Evolutionary conservation across 148 eudicot genomes (phyloP).

Genomic region (Camellia japonica): DNA sequence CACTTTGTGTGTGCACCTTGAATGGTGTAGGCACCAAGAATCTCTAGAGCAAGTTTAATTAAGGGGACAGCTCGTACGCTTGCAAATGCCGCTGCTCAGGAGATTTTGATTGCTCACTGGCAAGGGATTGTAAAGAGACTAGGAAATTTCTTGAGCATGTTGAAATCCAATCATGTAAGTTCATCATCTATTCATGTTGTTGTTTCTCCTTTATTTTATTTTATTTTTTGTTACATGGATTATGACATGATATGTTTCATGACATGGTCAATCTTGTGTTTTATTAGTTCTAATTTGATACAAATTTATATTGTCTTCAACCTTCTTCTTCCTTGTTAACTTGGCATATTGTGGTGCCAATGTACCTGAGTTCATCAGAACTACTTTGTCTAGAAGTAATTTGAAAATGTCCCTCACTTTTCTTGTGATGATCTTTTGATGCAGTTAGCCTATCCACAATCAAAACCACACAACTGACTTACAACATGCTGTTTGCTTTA

Average conservation of each 20-base stretch:
- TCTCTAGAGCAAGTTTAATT: constrained; percentile 64
- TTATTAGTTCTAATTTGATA: too few relatives aligned
- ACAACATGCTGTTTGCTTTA: too few relatives aligned
- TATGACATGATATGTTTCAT: background rate
- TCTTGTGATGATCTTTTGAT: background rate
- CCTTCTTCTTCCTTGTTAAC: background rate
- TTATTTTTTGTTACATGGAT: constrained; percentile 2
- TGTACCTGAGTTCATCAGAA: background rate
- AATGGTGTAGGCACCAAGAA: constrained; percentile 75
- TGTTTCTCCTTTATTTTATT: constrained; percentile 11
- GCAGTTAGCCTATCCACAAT: background rate
- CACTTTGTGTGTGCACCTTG: background rate
- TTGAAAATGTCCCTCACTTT: background rate
- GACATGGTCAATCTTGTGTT: constrained; percentile 1
- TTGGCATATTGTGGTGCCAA: background rate
- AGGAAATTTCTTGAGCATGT: constrained; percentile 50
- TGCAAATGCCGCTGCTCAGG: constrained; percentile 67
- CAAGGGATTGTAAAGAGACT: constrained; percentile 81
- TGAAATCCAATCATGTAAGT: constrained; percentile 74
- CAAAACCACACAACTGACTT: background rate
- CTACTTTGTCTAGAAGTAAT: background rate
- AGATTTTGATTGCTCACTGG: constrained; percentile 81
- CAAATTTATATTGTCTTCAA: background rate
- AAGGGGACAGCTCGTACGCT: constrained; percentile 47
- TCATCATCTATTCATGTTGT: background rate